Evolutionary conservation across 805 yeast species (phyloP), one percentile per base, ranked within the genome.

Genomic region (Kodamaea leandrae): DNA sequence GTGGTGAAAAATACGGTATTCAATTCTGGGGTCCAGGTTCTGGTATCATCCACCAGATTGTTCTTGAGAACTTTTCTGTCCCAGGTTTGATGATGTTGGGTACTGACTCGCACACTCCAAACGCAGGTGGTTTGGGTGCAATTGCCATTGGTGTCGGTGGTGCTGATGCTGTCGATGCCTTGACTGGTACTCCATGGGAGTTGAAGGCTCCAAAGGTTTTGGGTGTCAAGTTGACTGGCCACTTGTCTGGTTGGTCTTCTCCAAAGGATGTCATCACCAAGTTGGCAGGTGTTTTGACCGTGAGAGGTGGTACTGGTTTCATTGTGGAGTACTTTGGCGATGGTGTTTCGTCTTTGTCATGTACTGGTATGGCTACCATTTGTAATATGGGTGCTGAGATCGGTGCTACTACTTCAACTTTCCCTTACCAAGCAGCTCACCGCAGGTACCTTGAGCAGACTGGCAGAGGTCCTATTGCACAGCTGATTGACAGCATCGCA

Each of bases 21-120:
- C 96, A 90, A 64, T 93, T 93, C 74, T 93, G 99, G 99, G 95
- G 93, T 24, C 99, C 99, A 42, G 99, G 99, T 50, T 90, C 98
- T 14, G 99, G 99, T 60, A 93, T 93, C 59, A 93, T 93, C 56
- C 99, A 93, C 66, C 99, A 93, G 73, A 93, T 93, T 54, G 96
- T 93, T 35, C 74, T 93, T 53, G 99, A 93, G 71, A 93, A 93
- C 76, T 93, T 87, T 66, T 84, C 96, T 44, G 93, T 88, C 54
- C 99, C 99, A 44, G 99, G 99, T 58, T 76, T 87, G 49, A 82
- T 93, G 86, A 86, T 93, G 89, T 77, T 93, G 46, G 99, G 99
- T 53, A 93, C 99, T 29, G 99, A 93, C 67, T 90, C 98, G 1
- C 99, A 93, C 66, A 93, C 99, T 36, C 99, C 99, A 36, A 93